Percentiles rank a stretch among this genome's conserved stretches.
phyloP scores from a whole-genome alignment of 2,329 filamentous ascomycete genomes.

The Xylogone sp. region DNA sequence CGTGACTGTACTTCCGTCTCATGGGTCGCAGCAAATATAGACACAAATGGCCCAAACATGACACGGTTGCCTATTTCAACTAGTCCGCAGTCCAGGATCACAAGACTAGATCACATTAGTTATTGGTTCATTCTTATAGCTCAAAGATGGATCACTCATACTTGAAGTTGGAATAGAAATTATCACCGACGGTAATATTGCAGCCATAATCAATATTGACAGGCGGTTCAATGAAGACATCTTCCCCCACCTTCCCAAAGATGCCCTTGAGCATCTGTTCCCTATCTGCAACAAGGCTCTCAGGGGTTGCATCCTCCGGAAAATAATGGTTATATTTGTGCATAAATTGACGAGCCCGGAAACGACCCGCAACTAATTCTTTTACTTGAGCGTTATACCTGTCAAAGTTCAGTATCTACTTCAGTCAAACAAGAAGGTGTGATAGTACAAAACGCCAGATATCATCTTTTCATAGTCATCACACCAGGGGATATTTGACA shows the following conservation, averaged over 20 bases:
- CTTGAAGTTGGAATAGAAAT: constrained; percentile 61
- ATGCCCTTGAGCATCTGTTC: constrained; percentile 44
- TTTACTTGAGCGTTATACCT: not conserved
- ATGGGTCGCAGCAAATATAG: constrained; percentile 67
- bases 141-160: constrained; percentile 7
- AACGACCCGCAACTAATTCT: constrained; percentile 5
- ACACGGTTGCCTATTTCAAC: constrained; percentile 38
- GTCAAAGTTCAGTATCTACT: not conserved
- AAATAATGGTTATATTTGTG: constrained; percentile 2
- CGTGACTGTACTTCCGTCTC: constrained; percentile 57
- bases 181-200: constrained; percentile 56
- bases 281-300: constrained; percentile 34
- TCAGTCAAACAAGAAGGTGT: not conserved
- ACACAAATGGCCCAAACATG: constrained; percentile 65
- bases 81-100: constrained; percentile 66
- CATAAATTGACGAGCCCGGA: constrained; percentile 2
- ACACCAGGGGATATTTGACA: not conserved
- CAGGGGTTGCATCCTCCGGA: constrained; percentile 27
- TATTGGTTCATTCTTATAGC: too few species aligned
- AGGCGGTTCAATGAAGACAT: constrained; percentile 56
- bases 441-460: not conserved
- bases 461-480: constrained; percentile 2
- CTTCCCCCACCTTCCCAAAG: constrained; percentile 45
- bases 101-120: not conserved
- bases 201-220: constrained; percentile 61